These are phyloP conservation scores for Exidia glandulosa DNA, from an alignment of 768 basidiomycete genomes.

Conservation along the genomic window DNA sequence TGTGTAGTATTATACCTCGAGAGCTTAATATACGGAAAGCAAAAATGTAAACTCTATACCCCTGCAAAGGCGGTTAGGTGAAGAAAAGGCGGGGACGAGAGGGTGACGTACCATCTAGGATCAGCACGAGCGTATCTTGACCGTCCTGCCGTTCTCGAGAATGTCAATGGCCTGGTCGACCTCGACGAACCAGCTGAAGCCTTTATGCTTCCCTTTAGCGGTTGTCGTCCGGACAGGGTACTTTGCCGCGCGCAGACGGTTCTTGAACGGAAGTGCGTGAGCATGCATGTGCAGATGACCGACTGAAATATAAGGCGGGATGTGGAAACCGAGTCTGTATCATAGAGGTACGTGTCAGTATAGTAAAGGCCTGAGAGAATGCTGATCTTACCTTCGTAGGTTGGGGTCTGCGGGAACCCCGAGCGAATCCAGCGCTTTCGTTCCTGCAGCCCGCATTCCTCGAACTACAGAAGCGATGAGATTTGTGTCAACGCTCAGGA, in stretches of 20 bases:
- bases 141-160: slow-evolving; percentile 40
- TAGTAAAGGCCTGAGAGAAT: too few species aligned
- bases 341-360: too few species aligned
- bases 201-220: slow-evolving; percentile 38
- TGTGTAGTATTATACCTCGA: too few species aligned
- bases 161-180: slow-evolving; percentile 48
- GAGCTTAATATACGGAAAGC: too few species aligned
- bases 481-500: too few species aligned
- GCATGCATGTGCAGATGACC: slow-evolving; percentile 68
- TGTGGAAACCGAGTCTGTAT: slow-evolving; percentile 76
- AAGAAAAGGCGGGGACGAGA: too few species aligned
- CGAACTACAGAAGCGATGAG: slow-evolving; percentile 30
- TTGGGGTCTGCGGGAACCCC: slow-evolving; percentile 23
- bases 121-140: slow-evolving; percentile 41
- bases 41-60: too few species aligned
- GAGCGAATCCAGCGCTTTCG: slow-evolving; percentile 37
- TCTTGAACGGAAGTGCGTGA: slow-evolving; percentile 54
- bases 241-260: slow-evolving; percentile 25
- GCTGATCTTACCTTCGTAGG: too few species aligned
- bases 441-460: slow-evolving; percentile 40
- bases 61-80: too few species aligned
- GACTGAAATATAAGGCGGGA: slow-evolving; percentile 66
- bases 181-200: slow-evolving; percentile 63
- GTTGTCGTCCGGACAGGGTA: slow-evolving; percentile 39
- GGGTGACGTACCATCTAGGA: too few species aligned